Evolutionary conservation across 2,329 filamentous ascomycete species (phyloP), one percentile per base, ranked within the genome.

Genomic region (Talaromyces sp.): DNA sequence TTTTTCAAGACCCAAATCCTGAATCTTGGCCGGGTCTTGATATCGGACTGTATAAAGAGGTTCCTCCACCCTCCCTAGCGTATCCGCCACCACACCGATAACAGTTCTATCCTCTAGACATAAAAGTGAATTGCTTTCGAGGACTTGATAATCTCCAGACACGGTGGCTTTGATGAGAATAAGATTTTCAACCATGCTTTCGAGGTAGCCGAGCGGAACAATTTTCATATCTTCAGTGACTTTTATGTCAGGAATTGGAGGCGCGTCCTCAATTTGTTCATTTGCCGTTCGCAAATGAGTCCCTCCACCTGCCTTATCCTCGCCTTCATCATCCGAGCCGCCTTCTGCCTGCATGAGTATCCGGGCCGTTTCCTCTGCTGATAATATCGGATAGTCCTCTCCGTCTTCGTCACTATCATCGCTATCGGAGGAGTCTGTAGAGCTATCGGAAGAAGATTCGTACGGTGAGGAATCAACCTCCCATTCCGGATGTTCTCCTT

Each of bases 21-120:
- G 81, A 50, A 96, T 86, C 63, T 93, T 91, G 7, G 87, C 85
- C 1, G 86, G 81, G 58, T 86, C 89, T 17, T 85, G 84, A 75
- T 96, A 96, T 43, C 87, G 86, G 10, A 97, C 86, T 1, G 90
- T 90, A 79, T 98, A 99, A 70, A 93, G 83, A 9, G 95, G 95
- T 70, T 92, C 89, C 68, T 92, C 86, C 3, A 97, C 92, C 72
- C 91, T 87, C 56, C 94, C 95, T 39, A 98, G 85, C 5, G 92
- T 91, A 72, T 98, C 94, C 4, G 88, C 85, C n/a, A 98, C 86
- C 19, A 86, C 89, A 27, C 93, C 95, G 62, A 97, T 85, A 33
- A 97, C 86, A 22, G 84, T 86, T 61, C 92, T 85, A 70, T 95
- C 86, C 68, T 86, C 86, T 33, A 88, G 87, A 78, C 92, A 97